Evolutionary conservation across 1,284 basidiomycete species (phyloP), one percentile per base, ranked within the genome.

Genomic region (Volvariella surrecta): DNA sequence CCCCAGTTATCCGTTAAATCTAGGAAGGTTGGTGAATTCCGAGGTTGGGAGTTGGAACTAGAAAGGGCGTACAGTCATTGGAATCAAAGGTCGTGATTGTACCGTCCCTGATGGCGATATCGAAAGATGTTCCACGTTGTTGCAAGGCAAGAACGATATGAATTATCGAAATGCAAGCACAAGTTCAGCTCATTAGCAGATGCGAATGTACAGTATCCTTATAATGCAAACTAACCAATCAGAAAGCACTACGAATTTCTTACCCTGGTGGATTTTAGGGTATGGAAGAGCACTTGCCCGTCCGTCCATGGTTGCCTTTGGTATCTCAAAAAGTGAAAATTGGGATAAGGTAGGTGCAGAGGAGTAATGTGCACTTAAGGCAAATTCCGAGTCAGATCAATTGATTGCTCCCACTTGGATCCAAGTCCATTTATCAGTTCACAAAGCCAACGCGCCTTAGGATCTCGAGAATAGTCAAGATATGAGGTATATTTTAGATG

Each of bases 21-120:
- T 89, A 43, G 32, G 22, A 20, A 9, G 7, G 34, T 15, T 8
- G 34, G 34, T 16, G 34, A 35, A 35, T 35, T 8, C 6, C 18
- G 34, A 8, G 6, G 39, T 43, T n/a, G 38, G 37, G 28, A 20
- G 13, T n/a, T 11, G 18, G n/a, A 20, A 45, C n/a, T 48, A 39
- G 10, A 39, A 45, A 11, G 43, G 32, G 63, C 82, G 52, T 58
- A 88, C 87, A 91, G 58, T 95, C 92, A 63, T 95, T 95, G 16
- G 87, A 90, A 63, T 95, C 90, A 54, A 75, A 76, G 39, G 79
- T 89, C 4, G 90, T 94, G 63, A 94, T 94, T 17, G 89, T 95
- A 55, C 90, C 91, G 66, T 93, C 91, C 90, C 83, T 88, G 58
- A 28, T 39, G 31, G 43, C 13, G 34, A 6, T 19, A n/a, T 6